Percentiles rank a stretch among this genome's conserved stretches.
Conservation (phyloP, 2,329 filamentous ascomycete genomes). For the Aspergillus carbonarius region DNA sequence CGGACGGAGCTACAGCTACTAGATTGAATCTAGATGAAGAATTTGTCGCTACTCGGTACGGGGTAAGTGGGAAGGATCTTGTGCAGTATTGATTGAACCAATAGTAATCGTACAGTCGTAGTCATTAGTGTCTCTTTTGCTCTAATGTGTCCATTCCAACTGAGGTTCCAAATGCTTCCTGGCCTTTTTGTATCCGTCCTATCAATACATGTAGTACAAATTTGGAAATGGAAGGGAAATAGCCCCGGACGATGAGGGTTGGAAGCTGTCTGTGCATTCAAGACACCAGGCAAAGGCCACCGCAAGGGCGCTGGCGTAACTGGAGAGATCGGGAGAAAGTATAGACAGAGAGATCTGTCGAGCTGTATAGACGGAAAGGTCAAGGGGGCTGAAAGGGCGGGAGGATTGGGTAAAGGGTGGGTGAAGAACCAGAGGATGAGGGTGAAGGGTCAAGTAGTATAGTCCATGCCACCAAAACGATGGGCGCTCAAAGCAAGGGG, state of each 20-base stretch:
- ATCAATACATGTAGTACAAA: conserved; percentile 28
- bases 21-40: no score
- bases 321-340: neutral
- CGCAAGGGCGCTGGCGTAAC: neutral
- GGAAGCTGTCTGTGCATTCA: neutral
- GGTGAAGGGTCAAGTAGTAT: neutral
- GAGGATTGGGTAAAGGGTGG: neutral
- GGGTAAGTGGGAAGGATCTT: neutral
- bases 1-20: neutral
- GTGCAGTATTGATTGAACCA: neutral
- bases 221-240: conserved; percentile 7
- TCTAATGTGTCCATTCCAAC: conserved; percentile 20
- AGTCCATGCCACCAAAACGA: conserved; percentile 4
- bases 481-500: neutral
- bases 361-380: neutral
- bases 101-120: conserved; percentile 35
- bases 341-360: neutral
- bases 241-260: neutral
- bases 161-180: conserved; percentile 10
- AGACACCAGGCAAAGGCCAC: neutral
- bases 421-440: neutral
- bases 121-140: conserved; percentile 29
- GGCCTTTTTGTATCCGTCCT: conserved; percentile 18
- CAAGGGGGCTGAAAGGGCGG: neutral
- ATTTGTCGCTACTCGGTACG: no score